A percentile compares a stretch with the other conserved stretches of the same genome.
Evolutionary conservation across 2,329 filamentous ascomycete genomes (phyloP).

Genomic region (Paracoccidioides lutzii): DNA sequence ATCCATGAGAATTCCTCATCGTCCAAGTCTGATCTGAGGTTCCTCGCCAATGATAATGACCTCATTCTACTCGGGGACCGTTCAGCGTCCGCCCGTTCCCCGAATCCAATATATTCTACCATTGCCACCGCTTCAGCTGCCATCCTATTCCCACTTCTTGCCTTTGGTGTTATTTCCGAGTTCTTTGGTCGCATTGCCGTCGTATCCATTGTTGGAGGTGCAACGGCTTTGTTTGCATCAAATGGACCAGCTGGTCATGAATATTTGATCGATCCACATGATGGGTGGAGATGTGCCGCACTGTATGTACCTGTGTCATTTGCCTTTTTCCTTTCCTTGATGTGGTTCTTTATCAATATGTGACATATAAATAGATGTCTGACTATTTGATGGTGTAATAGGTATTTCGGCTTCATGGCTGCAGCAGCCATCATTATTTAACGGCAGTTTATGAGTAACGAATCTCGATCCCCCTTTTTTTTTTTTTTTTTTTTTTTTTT

Average conservation of each 20-base stretch:
- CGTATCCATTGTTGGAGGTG: conserved; percentile 40
- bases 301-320: conserved; percentile 20
- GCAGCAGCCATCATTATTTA: conserved; percentile 27
- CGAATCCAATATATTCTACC: conserved; percentile 22
- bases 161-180: conserved; percentile 45
- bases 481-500: background rate
- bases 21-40: conserved; percentile 38
- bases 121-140: conserved; percentile 39
- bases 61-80: conserved; percentile 20
- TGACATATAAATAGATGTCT: background rate
- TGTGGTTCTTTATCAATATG: background rate
- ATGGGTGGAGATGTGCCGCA: conserved; percentile 29
- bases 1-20: conserved; percentile 40
- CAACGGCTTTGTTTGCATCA: conserved; percentile 31
- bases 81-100: conserved; percentile 8
- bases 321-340: background rate
- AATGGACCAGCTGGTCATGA: conserved; percentile 24
- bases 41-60: conserved; percentile 41
- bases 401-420: conserved; percentile 31
- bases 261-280: conserved; percentile 24
- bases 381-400: conserved; percentile 7
- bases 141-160: conserved; percentile 45
- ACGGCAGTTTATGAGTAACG: conserved; percentile 10
- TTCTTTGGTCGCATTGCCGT: conserved; percentile 47
- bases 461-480: background rate